These are phyloP conservation scores for Oryza nivara DNA, from an alignment of 176 grass and related monocot species.

Conservation along the genomic window DNA sequence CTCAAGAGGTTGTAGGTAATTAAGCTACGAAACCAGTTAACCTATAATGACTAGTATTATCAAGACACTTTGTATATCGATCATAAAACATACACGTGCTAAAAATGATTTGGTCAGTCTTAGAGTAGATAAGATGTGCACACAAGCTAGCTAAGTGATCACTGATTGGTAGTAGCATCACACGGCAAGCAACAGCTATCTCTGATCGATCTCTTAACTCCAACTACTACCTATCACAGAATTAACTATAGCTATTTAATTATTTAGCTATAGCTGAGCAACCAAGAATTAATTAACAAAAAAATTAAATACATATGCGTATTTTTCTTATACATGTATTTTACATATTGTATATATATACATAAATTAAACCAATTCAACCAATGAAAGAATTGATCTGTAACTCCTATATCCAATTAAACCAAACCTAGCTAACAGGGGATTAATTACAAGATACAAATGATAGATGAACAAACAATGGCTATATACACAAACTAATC, in stretches of 20 bases:
- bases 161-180: neutral
- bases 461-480: neutral
- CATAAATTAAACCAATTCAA: neutral
- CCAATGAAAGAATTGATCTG: constrained; percentile 41
- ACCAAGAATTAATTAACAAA: neutral
- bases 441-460: neutral
- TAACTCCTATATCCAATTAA: neutral
- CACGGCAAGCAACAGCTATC: constrained; percentile 30
- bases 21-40: neutral
- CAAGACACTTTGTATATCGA: neutral
- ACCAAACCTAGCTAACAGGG: neutral
- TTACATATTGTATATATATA: neutral
- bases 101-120: neutral
- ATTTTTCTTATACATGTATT: neutral
- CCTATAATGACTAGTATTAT: neutral
- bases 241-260: neutral
- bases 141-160: neutral
- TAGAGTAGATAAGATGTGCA: constrained; percentile 22
- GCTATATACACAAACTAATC: constrained; percentile 22
- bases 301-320: neutral
- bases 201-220: neutral
- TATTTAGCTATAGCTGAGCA: neutral
- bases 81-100: neutral
- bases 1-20: neutral
- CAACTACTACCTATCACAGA: neutral